Conservation (phyloP, 352 stramenopile species). For the Phytophthora sojae region DNA sequence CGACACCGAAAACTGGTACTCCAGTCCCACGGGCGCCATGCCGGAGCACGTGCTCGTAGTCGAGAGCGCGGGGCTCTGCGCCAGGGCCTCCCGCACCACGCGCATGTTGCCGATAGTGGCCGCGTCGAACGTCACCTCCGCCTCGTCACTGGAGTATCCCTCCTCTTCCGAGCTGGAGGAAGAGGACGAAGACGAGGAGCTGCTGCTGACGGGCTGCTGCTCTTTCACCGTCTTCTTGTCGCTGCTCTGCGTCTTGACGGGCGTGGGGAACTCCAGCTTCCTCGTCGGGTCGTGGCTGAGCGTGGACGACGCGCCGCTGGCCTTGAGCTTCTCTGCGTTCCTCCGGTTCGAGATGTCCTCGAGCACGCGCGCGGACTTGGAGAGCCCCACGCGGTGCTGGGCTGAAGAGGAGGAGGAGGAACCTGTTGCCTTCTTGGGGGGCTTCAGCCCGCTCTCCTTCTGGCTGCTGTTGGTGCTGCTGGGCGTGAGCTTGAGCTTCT, state of each 20-base stretch:
- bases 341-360: constrained; percentile 56
- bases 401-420: background rate
- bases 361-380: constrained; percentile 32
- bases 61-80: constrained; percentile 52
- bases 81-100: constrained; percentile 58
- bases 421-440: constrained; percentile 10
- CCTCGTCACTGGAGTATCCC: constrained; percentile 61
- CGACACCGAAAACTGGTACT: constrained; percentile 68
- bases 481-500: constrained; percentile 40
- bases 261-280: constrained; percentile 62
- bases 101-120: constrained; percentile 70
- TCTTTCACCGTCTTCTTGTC: constrained; percentile 8
- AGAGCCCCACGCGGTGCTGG: background rate
- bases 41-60: constrained; percentile 45
- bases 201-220: constrained; percentile 18
- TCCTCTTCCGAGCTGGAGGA: constrained; percentile 37
- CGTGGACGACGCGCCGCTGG: background rate
- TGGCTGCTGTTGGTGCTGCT: background rate
- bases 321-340: background rate
- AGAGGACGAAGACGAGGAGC: constrained; percentile 13
- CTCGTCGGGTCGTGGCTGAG: constrained; percentile 36
- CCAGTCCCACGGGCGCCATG: constrained; percentile 48
- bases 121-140: constrained; percentile 68
- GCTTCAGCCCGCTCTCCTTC: constrained; percentile 22
- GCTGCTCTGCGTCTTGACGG: constrained; percentile 30